Evolutionary conservation across 2,329 filamentous ascomycete genomes (phyloP).

Genomic region (Aspergillus fischeri): DNA sequence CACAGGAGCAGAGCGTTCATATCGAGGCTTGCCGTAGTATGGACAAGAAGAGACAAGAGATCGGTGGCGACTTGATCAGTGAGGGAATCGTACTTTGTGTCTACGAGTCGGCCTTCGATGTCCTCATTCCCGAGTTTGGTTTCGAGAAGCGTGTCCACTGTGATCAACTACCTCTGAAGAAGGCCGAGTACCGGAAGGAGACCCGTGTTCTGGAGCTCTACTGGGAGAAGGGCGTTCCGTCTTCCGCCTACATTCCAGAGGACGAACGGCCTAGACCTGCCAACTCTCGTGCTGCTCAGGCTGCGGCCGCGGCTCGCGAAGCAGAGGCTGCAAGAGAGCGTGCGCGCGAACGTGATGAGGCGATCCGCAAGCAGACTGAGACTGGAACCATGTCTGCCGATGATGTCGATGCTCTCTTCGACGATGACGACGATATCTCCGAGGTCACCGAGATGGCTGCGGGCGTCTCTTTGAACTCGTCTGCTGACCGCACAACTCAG

Average conservation of each 20-base stretch:
- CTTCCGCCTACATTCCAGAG: conserved; percentile 91
- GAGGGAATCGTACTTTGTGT: conserved; percentile 96
- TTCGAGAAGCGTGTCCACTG: conserved; percentile 99
- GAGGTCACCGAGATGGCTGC: conserved; percentile 89
- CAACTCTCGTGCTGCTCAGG: conserved; percentile 69
- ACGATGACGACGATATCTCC: conserved; percentile 82
- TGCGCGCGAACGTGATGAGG: conserved; percentile 84
- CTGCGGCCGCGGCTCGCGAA: conserved; percentile 70
- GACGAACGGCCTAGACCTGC: conserved; percentile 89
- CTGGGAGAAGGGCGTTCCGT: conserved; percentile 99
- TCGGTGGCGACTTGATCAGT: conserved; percentile 85
- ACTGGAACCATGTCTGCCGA: conserved; percentile 91
- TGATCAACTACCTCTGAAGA: conserved; percentile 93
- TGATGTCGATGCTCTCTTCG: conserved; percentile 91
- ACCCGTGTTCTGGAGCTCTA: conserved; percentile 92
- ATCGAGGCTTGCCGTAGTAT: conserved; percentile 95
- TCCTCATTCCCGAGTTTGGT: conserved; percentile 95
- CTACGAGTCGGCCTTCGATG: conserved; percentile 97
- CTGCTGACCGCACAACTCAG: conserved; percentile 80
- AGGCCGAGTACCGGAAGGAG: conserved; percentile 98
- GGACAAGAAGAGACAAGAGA: conserved; percentile 83
- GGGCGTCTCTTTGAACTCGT: conserved; percentile 72
- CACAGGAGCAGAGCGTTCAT: conserved; percentile 97
- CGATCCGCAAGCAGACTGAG: conserved; percentile 87
- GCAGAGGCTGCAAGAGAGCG: conserved; percentile 77